Evolutionary conservation across 2,329 filamentous ascomycete genomes (phyloP), one percentile per base, ranked within the genome.

Genomic region (Dactylellina drechsleri): DNA sequence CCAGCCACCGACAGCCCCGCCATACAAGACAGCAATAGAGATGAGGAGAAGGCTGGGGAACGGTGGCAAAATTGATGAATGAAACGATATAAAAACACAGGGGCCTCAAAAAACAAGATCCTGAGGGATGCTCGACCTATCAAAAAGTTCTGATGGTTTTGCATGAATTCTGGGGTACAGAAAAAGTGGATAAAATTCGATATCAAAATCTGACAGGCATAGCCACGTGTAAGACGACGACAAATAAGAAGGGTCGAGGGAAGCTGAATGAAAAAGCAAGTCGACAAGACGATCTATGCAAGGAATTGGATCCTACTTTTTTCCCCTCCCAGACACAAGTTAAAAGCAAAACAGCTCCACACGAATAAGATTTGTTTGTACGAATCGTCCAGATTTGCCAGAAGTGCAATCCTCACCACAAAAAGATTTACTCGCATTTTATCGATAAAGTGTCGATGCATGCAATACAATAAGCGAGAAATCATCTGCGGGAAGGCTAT

Each of bases 1-100:
- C 36, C 95, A 98, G 81, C 94, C 94, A 28, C 95, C 95, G 0
- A 99, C 95, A 41, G 95, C 95, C 8, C 95, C 95, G 12, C 95
- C 95, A 0, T 99, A 99, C 81, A 96, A 93, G 82, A 88, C 90
- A 66, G 95, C 95, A 12, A 84, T 99, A 74, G 94, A 98, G 82
- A 86, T 95, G 84, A 87, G 91, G 79, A 91, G 78, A 56, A 66
- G 68, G 65, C 26, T 76, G 16, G 78, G 76, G 49, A 71, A 77
- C 36, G 77, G 76, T 53, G 67, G 72, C 53, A 71, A 71, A 53
- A 76, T 74, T 53, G 50, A 58, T 31, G 45, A 68, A 15, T 68
- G 31, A 56, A 65, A 43, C 49, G 49, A 67, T 50, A 28, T 31
- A 15, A 61, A 61, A 16, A 61, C 23, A 36, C 6, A 4, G 1